Evolutionary conservation across 768 basidiomycete genomes (phyloP).

Genomic region (Rubroboletus pulcherrimus): DNA sequence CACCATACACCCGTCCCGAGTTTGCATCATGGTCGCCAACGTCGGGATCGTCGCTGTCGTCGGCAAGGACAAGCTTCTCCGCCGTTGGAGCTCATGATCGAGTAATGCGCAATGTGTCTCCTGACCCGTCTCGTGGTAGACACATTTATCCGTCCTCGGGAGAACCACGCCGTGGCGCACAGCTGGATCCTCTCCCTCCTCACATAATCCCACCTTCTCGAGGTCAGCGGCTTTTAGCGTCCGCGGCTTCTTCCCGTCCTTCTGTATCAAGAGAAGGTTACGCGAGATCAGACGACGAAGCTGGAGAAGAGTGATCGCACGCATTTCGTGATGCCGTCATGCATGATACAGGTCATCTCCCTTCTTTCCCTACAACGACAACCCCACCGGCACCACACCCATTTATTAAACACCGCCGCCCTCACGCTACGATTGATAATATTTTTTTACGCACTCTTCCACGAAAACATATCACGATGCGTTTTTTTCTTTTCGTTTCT

Average conservation of each 20-base stretch:
- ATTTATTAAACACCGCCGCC: constrained; percentile 1
- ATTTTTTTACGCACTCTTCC: constrained; percentile 16
- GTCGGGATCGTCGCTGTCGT: constrained; percentile 36
- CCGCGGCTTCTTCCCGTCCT: constrained; percentile 10
- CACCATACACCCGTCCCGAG: constrained; percentile 36
- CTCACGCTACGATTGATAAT: constrained; percentile 19
- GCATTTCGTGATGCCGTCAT: constrained; percentile 17
- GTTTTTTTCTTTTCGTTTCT: neutral
- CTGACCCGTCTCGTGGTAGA: constrained; percentile 9
- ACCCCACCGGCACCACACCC: neutral
- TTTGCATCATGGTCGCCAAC: constrained; percentile 33
- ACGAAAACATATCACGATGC: constrained; percentile 27
- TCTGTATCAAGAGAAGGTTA: constrained; percentile 14
- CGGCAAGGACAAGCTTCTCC: constrained; percentile 23
- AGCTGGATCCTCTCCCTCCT: constrained; percentile 15
- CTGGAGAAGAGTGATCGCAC: constrained; percentile 14
- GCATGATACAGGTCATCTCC: neutral
- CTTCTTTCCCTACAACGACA: neutral
- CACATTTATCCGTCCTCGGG: constrained; percentile 11
- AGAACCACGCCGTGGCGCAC: constrained; percentile 10
- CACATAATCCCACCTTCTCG: constrained; percentile 19
- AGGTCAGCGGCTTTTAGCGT: constrained; percentile 11
- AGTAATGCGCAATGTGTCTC: neutral
- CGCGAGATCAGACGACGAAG: constrained; percentile 20
- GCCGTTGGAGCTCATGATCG: constrained; percentile 17